Base-by-base conservation (phyloP, 257 asterid species). In the Capsicum chinense region DNA sequence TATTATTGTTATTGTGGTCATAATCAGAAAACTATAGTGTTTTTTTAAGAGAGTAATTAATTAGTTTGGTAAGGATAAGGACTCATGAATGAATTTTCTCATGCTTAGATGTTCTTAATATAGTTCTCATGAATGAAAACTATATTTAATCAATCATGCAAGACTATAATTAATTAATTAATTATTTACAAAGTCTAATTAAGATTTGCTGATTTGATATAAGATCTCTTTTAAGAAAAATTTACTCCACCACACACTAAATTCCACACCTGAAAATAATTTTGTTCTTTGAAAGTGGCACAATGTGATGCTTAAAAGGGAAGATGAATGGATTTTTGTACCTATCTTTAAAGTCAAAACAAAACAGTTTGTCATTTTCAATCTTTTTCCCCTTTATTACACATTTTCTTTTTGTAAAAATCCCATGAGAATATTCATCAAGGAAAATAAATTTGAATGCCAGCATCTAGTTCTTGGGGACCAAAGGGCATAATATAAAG, bases 331-430 rank as follows among this genome's bases (percentile, higher is more conserved):
- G 3, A 21, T 11, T 74, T 74, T 13, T 21, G 62, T 50, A 11
- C 62, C 21, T 74, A 74, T 21, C 21, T 50, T 37, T 21, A 19
- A 50, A 50, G 47, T 50, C 62, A 11, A 74, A 50, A 50, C 62
- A 74, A 74, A 74, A 52, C 62, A 74, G 81, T 74, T 48, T 74
- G 81, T 74, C 62, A 74, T 52, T 74, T 50, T 74, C 81, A 74
- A 19, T 74, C 47, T 74, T 50, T 33, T 12, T 26, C n/a, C 2
- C 47, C 71, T 64, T 56, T 66, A 7, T 62, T 48, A 73, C 6
- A 48, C 58, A n/a, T 6, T 71, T 71, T 69, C 17, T n/a, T 47
- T 3, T 2, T 16, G 16, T 3, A 35, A 74, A 12, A 26, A 50
- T 50, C 50, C 37, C 42, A 74, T 14, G 47, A 74, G 81, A 74